phyloP scores from a whole-genome alignment of 2,329 filamentous ascomycete species.

The Epichloe festucae region DNA sequence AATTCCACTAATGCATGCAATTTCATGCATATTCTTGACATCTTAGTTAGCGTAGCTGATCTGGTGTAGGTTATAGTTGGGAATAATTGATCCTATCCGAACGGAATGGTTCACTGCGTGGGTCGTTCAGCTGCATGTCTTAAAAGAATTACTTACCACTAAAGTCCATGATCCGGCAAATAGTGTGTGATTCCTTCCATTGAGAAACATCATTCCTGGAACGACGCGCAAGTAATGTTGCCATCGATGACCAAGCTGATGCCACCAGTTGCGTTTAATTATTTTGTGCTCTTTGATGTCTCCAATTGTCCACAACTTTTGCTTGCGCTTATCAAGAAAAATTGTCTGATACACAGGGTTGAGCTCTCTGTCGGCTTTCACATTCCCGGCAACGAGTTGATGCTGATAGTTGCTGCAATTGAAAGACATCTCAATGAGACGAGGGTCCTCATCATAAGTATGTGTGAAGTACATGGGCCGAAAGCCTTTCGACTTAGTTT shows the following conservation, averaged over 20 bases:
- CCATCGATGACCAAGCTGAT: constrained; percentile 52
- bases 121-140: background rate
- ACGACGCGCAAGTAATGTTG: constrained; percentile 53
- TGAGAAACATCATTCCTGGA: constrained; percentile 59
- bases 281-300: constrained; percentile 47
- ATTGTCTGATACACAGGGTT: constrained; percentile 60
- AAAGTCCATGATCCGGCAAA: constrained; percentile 59
- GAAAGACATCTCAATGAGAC: constrained; percentile 57
- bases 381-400: constrained; percentile 42
- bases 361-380: constrained; percentile 17
- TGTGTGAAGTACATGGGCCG: constrained; percentile 55
- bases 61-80: background rate
- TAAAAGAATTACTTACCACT: constrained; percentile 32
- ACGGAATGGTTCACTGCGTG: background rate
- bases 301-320: constrained; percentile 43
- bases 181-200: constrained; percentile 48
- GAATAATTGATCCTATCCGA: too few species aligned
- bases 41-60: background rate
- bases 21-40: constrained; percentile 51
- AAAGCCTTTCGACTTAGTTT: constrained; percentile 41
- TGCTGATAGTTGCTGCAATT: constrained; percentile 66
- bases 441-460: constrained; percentile 40
- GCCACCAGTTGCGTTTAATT: constrained; percentile 54
- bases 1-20: constrained; percentile 58
- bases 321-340: constrained; percentile 46